Percentiles rank a stretch among this genome's conserved stretches.
These are phyloP conservation scores for Hymenoscyphus occultus DNA, from an alignment of 2,329 filamentous ascomycete genomes.

Conservation along the genomic window DNA sequence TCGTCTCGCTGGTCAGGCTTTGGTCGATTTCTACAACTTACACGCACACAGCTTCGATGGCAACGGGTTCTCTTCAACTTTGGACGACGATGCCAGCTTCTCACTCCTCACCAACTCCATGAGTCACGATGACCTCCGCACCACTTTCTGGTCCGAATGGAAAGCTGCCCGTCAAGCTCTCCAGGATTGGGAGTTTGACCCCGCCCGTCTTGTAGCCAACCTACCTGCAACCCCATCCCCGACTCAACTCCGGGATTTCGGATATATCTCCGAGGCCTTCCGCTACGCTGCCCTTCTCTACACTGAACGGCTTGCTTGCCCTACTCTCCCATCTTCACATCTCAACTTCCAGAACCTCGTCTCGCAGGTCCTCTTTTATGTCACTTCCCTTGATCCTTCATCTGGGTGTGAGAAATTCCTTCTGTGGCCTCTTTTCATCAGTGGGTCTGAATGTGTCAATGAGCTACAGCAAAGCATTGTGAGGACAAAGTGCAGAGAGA, in stretches of 20 bases:
- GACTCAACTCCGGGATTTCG: slow-evolving; percentile 68
- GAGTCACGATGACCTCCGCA: slow-evolving; percentile 56
- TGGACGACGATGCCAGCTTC: slow-evolving; percentile 53
- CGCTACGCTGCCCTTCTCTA: slow-evolving; percentile 86
- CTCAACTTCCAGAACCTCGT: slow-evolving; percentile 82
- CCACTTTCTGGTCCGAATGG: slow-evolving; percentile 84
- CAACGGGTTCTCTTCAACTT: slow-evolving; percentile 58
- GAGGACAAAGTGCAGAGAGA: slow-evolving; percentile 75
- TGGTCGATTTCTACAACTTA: slow-evolving; percentile 50
- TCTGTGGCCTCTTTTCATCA: slow-evolving; percentile 89
- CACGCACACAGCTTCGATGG: slow-evolving; percentile 62
- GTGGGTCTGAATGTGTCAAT: slow-evolving; percentile 84
- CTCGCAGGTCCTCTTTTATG: slow-evolving; percentile 77
- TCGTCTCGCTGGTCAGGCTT: slow-evolving; percentile 42
- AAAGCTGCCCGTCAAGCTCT: slow-evolving; percentile 72
- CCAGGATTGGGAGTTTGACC: slow-evolving; percentile 76
- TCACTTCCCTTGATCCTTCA: slow-evolving; percentile 71
- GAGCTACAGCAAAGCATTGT: slow-evolving; percentile 76
- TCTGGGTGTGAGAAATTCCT: slow-evolving; percentile 80
- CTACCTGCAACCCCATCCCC: slow-evolving; percentile 50
- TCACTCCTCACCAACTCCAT: slow-evolving; percentile 37
- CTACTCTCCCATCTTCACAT: slow-evolving; percentile 67
- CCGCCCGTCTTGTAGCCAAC: slow-evolving; percentile 48
- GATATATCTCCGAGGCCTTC: slow-evolving; percentile 85
- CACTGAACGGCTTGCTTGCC: slow-evolving; percentile 80